These are phyloP conservation scores for Isabelozyma gotoi DNA, from an alignment of 805 yeast genomes.

Conservation along the genomic window DNA sequence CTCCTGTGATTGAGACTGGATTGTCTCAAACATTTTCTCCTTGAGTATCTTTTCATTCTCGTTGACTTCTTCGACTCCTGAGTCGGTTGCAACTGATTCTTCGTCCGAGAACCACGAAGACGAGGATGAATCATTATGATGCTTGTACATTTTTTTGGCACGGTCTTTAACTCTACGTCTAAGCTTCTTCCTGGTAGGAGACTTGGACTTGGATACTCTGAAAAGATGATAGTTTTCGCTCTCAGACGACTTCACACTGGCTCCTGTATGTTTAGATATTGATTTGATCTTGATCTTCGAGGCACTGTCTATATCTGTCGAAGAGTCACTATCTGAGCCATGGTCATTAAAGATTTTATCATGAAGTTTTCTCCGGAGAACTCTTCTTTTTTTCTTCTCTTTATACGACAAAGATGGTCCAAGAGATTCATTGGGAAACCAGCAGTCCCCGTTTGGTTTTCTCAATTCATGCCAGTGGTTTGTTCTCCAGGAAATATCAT, in stretches of 20 bases:
- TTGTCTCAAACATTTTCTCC: not conserved
- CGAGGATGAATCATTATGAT: not conserved
- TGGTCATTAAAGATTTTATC: constrained; percentile 32
- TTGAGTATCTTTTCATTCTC: not conserved
- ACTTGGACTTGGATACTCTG: not conserved
- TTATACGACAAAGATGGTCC: constrained; percentile 3
- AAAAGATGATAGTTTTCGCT: not conserved
- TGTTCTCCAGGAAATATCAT: constrained; percentile 60
- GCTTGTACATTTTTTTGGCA: not conserved
- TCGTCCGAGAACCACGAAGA: not conserved
- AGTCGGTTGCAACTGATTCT: not conserved
- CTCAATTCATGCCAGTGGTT: constrained; percentile 53
- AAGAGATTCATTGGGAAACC: constrained; percentile 42
- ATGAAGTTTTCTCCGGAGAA: constrained; percentile 20
- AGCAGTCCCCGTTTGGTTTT: constrained; percentile 44
- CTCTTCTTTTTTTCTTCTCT: constrained; percentile 2
- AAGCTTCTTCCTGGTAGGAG: not conserved
- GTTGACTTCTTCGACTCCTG: not conserved
- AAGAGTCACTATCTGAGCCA: constrained; percentile 2
- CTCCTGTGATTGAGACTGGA: not conserved
- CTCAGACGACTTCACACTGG: not conserved
- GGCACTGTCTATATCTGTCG: not conserved
- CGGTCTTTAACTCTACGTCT: not conserved
- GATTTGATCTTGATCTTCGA: not conserved
- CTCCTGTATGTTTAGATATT: not conserved